Evolutionary conservation across 2,329 filamentous ascomycete species (phyloP).

Genomic region (Dothidotthia symphoricarpi): DNA sequence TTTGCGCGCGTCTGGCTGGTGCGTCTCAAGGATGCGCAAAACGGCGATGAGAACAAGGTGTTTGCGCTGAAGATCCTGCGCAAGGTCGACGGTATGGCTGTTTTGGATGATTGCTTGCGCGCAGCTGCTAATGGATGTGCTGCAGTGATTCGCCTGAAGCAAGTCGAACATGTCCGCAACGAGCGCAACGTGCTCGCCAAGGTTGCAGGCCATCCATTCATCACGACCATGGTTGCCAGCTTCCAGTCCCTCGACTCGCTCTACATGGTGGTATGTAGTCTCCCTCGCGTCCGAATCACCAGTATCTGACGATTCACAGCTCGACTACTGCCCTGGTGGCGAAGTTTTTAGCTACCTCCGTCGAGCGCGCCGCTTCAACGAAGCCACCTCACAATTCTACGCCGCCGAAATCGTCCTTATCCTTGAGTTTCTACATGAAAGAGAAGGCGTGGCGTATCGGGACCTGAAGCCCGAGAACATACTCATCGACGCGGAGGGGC

Average conservation of each 20-base stretch:
- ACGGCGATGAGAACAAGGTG: constrained; percentile 62
- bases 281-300: neutral
- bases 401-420: constrained; percentile 81
- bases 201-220: constrained; percentile 78
- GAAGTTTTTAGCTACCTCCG: constrained; percentile 83
- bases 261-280: constrained; percentile 65
- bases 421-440: constrained; percentile 75
- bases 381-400: constrained; percentile 76
- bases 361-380: constrained; percentile 74
- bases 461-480: constrained; percentile 84
- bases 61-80: constrained; percentile 79
- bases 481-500: constrained; percentile 71
- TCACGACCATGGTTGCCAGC: constrained; percentile 73
- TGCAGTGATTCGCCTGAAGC: constrained; percentile 74
- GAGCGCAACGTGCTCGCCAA: constrained; percentile 76
- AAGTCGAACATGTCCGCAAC: constrained; percentile 82
- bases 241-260: constrained; percentile 77
- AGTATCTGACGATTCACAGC: constrained; percentile 41
- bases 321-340: constrained; percentile 79
- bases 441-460: constrained; percentile 76
- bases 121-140: constrained; percentile 21
- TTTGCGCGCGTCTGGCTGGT: constrained; percentile 83
- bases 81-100: constrained; percentile 54
- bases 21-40: constrained; percentile 55
- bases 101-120: constrained; percentile 2